Evolutionary conservation across 495 filamentous ascomycete species (phyloP).

Genomic region (Penicillium robsamsonii): DNA sequence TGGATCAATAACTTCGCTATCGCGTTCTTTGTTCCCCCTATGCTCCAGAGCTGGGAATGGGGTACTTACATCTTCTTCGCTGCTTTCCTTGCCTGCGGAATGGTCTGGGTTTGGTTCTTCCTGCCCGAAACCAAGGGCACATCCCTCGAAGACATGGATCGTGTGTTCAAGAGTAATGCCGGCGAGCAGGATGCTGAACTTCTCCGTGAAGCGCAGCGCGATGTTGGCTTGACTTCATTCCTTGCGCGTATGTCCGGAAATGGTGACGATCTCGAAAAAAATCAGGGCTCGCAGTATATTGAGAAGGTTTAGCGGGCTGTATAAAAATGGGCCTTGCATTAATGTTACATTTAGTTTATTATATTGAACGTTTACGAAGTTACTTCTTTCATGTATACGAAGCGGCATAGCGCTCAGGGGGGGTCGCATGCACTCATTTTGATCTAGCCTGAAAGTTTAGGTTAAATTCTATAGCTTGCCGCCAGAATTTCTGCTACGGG

Average conservation of each 20-base stretch:
- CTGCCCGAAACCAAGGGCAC: constrained; percentile 60
- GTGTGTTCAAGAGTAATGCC: constrained; percentile 42
- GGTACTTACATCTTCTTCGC: constrained; percentile 51
- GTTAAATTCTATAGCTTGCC: no score
- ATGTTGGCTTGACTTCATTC: constrained; percentile 29
- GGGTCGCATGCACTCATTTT: no score
- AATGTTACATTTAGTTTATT: background rate
- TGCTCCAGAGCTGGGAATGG: constrained; percentile 45
- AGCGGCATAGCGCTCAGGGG: no score
- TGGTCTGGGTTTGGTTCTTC: constrained; percentile 47
- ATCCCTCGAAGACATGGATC: constrained; percentile 65
- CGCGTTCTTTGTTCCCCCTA: constrained; percentile 47
- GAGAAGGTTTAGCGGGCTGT: constrained; percentile 17
- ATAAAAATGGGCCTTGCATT: no score
- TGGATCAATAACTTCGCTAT: constrained; percentile 54
- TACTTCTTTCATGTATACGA: background rate
- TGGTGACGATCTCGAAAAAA: constrained; percentile 22
- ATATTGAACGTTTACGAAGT: constrained; percentile 5
- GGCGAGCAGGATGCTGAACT: constrained; percentile 36
- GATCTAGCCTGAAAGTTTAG: no score
- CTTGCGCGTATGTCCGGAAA: constrained; percentile 22
- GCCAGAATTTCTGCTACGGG: no score
- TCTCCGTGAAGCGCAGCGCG: constrained; percentile 29
- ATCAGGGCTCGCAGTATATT: constrained; percentile 22
- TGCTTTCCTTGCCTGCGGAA: constrained; percentile 32